Conservation (phyloP, 768 basidiomycete genomes). For the Chalciporus pseudorubinellus region DNA sequence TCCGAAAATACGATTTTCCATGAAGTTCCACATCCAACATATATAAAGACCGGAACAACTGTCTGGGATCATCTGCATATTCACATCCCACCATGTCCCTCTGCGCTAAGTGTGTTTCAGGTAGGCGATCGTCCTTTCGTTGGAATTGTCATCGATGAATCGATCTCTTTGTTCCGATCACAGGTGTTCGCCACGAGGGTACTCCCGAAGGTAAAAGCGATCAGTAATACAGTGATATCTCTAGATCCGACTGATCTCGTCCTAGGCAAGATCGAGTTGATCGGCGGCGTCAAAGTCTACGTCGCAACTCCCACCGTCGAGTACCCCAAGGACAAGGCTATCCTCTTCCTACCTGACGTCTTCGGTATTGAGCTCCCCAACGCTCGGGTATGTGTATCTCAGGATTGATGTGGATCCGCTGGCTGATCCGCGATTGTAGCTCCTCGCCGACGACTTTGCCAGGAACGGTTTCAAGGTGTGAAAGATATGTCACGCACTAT, state of each 20-base stretch:
- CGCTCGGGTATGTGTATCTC: slow-evolving; percentile 33
- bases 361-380: slow-evolving; percentile 52
- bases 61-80: background rate
- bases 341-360: slow-evolving; percentile 54
- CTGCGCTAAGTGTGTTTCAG: slow-evolving; percentile 55
- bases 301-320: slow-evolving; percentile 50
- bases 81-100: slow-evolving; percentile 41
- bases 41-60: slow-evolving; percentile 13
- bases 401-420: background rate
- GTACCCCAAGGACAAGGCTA: slow-evolving; percentile 53
- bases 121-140: slow-evolving; percentile 29
- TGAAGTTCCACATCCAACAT: background rate
- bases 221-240: background rate
- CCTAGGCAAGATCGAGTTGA: slow-evolving; percentile 45
- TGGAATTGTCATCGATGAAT: background rate
- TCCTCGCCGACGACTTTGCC: slow-evolving; percentile 45
- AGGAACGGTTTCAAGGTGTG: slow-evolving; percentile 37
- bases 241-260: background rate
- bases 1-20: slow-evolving; percentile 1
- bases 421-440: slow-evolving; percentile 23
- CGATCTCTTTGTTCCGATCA: background rate
- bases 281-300: slow-evolving; percentile 51
- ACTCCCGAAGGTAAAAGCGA: slow-evolving; percentile 37
- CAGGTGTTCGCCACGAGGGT: slow-evolving; percentile 52
- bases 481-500: background rate